Base-by-base conservation (phyloP, 139 green algal genomes). In the Coccomyxa sp. region DNA sequence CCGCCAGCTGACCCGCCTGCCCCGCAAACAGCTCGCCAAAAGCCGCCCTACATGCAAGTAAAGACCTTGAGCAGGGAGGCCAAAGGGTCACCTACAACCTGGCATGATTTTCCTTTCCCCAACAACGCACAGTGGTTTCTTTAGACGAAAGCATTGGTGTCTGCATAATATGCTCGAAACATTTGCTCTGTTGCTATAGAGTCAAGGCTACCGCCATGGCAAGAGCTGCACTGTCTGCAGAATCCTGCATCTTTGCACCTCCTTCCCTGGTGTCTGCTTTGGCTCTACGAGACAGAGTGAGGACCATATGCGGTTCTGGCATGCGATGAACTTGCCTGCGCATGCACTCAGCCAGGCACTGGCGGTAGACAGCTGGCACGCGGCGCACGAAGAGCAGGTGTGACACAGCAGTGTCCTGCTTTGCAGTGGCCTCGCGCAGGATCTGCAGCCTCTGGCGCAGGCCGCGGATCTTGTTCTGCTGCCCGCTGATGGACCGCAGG, bases 291-390 rank as follows among this genome's bases (percentile, higher is more conserved):
- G n/a, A n/a, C n/a, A n/a, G n/a, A n/a, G n/a, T n/a, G n/a, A n/a
- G n/a, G n/a, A n/a, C n/a, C n/a, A n/a, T n/a, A n/a, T n/a, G n/a
- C n/a, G n/a, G n/a, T n/a, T n/a, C n/a, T n/a, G n/a, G n/a, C n/a
- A n/a, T n/a, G 38, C 39, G 37, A 27, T 71, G 76, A 84, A 81
- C 88, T 27, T 34, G 76, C 12, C 94, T 85, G 36, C 95, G 85
- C 73, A 93, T 87, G 55, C 90, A 93, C 85, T 98, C 95, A 0
- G 91, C 89, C 24, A 98, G 86, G 78, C 88, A 89, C 39, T 92
- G 86, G 24, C 88, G 85, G 85, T 98, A 98, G 12, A 90, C 91
- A 6, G 83, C 84, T 6, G 91, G 86, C 44, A 97, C 75, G 34
- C 86, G 85, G 70, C 78, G 74, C 34, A 94, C 87, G 8, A 88